Base-by-base conservation (phyloP, 2,329 filamentous ascomycete genomes). In the Cytospora piceae region DNA sequence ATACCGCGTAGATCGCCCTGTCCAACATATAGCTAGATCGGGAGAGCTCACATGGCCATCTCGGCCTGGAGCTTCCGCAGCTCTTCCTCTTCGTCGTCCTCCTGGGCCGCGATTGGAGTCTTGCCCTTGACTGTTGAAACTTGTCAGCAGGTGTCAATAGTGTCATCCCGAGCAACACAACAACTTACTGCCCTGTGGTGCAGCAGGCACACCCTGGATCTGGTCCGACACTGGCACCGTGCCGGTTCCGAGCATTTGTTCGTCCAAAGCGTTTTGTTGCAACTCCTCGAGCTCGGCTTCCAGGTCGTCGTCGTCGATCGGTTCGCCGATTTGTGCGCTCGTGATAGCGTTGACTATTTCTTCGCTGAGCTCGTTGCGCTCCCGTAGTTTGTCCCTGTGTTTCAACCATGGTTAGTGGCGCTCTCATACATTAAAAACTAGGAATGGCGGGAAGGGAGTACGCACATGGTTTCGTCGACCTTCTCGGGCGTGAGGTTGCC, bases 71-170 rank as follows among this genome's bases (percentile, higher is more conserved):
- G 79, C 80, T 95, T 97, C 78, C 90, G 87, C 74, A 98, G 83
- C 81, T 98, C 94, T 73, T 90, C 94, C 78, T 98, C 94, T 76
- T 98, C 95, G 84, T 98, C 94, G 77, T 97, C 94, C 77, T 97
- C 93, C 75, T 91, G 88, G 71, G 78, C 76, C 68, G 80, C 79
- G 20, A 76, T 76, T 22, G 79, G 74, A n/a, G 59, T 58, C 71
- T 86, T 83, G 70, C 81, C 77, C 80, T 83, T 83, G 77, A 83
- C 82, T 85, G 67, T 67, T 34, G 17, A 37, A 62, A 27, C 12
- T 17, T 15, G 32, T 55, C 24, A 37, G 67, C 22, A 64, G 4
- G 22, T 7, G 37, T 53, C 57, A 37, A 54, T 4, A 49, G 29
- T 11, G 22, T 1, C 5, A 9, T 20, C n/a, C 17, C 6, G 32